Conservation (phyloP, 2,329 filamentous ascomycete genomes). For the Fusarium abutilonis region DNA sequence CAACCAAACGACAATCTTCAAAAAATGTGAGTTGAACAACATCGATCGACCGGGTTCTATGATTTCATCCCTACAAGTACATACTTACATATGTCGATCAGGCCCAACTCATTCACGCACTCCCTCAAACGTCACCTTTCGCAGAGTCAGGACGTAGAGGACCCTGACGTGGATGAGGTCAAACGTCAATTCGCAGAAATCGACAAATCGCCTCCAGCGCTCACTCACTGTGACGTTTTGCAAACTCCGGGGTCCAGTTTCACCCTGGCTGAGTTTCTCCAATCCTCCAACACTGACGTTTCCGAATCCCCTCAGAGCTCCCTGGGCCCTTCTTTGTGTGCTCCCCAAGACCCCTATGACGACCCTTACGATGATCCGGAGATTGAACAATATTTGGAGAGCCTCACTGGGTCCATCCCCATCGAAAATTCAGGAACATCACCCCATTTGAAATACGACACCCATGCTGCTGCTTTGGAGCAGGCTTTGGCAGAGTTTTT, state of each 20-base stretch:
- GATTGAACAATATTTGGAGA: constrained; percentile 28
- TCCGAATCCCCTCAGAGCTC: constrained; percentile 9
- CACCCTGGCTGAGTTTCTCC: constrained; percentile 5
- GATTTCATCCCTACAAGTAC: constrained; percentile 27
- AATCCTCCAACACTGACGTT: constrained; percentile 17
- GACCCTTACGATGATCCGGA: constrained; percentile 35
- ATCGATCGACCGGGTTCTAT: constrained; percentile 20
- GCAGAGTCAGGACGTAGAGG: constrained; percentile 3
- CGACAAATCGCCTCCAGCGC: constrained; percentile 17
- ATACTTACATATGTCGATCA: constrained; percentile 32
- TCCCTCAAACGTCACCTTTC: constrained; percentile 33
- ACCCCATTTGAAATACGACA: neutral
- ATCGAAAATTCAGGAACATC: neutral
- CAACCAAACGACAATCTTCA: constrained; percentile 27
- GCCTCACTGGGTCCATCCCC: neutral
- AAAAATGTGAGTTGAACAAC: constrained; percentile 29
- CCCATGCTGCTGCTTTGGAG: constrained; percentile 8
- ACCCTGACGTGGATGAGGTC: constrained; percentile 9
- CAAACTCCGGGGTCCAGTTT: constrained; percentile 17
- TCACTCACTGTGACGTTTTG: constrained; percentile 8
- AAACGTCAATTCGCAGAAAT: constrained; percentile 28
- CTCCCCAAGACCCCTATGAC: constrained; percentile 9
- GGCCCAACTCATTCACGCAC: constrained; percentile 10
- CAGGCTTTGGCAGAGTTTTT: constrained; percentile 32
- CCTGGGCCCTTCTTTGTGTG: constrained; percentile 2